Percentiles rank a stretch among this genome's conserved stretches.
phyloP scores from a whole-genome alignment of 768 basidiomycete species.

The Phlebiopsis gigantea region DNA sequence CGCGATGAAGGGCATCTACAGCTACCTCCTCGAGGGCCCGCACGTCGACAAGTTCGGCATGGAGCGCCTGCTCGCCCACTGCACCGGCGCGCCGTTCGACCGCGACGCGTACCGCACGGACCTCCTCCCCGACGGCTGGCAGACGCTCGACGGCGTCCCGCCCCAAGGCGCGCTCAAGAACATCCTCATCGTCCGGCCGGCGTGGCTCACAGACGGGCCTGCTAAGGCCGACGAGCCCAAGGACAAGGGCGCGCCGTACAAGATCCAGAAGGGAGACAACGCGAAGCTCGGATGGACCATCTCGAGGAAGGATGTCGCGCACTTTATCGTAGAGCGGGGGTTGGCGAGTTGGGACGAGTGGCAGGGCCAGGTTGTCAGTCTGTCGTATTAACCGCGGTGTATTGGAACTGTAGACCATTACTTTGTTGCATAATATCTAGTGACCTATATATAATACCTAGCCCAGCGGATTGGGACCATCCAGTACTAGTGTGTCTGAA shows the following conservation, averaged over 20 bases:
- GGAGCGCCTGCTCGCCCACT: conserved; percentile 46
- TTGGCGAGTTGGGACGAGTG: conserved; percentile 46
- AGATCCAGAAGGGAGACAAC: conserved; percentile 30
- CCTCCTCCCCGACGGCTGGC: conserved; percentile 44
- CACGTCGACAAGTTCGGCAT: conserved; percentile 59
- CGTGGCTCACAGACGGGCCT: conserved; percentile 10
- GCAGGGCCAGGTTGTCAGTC: conserved; percentile 42
- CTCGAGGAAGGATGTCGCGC: conserved; percentile 58
- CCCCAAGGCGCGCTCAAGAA: conserved; percentile 39
- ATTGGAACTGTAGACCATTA: too few species aligned
- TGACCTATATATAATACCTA: too few species aligned
- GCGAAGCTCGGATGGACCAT: conserved; percentile 38
- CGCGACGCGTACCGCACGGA: conserved; percentile 36
- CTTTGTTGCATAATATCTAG: too few species aligned
- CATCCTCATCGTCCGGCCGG: conserved; percentile 41
- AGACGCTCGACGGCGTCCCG: conserved; percentile 21
- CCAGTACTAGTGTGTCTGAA: too few species aligned
- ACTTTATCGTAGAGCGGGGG: conserved; percentile 52
- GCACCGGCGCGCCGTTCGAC: conserved; percentile 48
- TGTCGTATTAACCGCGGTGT: conserved; percentile 55
- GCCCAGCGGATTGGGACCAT: too few species aligned
- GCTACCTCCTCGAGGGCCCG: conserved; percentile 36
- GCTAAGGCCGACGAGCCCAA: conserved; percentile 30
- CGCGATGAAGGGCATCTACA: conserved; percentile 44
- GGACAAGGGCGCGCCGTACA: conserved; percentile 31